Percentiles rank a stretch among this genome's conserved stretches.
These are phyloP conservation scores for Chondrus crispus DNA, from an alignment of 23 red algal genomes.

Conservation along the genomic window DNA sequence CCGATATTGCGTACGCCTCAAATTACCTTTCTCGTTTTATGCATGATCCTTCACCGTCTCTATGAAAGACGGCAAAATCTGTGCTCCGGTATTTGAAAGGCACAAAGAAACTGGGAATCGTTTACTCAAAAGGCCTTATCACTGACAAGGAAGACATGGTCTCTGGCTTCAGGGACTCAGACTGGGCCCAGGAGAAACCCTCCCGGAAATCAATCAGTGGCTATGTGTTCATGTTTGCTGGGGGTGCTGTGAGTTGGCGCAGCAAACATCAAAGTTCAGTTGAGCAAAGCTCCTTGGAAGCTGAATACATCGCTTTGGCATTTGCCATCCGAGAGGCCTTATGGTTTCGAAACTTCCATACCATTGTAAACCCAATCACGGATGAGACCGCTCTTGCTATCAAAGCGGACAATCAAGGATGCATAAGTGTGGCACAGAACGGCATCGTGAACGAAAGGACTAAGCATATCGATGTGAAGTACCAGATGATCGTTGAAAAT, in stretches of 20 bases:
- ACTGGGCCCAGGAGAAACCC: neutral
- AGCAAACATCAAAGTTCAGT: too few species aligned
- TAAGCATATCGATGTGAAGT: too few species aligned
- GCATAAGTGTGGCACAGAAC: too few species aligned
- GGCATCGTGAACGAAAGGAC: too few species aligned
- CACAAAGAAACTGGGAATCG: neutral
- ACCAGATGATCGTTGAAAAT: too few species aligned
- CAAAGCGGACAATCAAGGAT: too few species aligned
- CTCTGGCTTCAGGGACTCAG: neutral
- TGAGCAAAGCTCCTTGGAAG: too few species aligned
- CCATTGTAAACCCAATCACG: too few species aligned
- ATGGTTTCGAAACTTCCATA: too few species aligned
- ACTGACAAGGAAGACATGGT: neutral
- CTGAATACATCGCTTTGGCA: too few species aligned
- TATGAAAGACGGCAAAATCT: neutral
- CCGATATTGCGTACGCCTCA: neutral
- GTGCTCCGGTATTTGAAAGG: conserved; percentile 1
- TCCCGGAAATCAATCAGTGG: neutral
- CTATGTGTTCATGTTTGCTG: neutral
- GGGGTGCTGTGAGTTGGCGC: neutral
- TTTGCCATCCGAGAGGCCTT: too few species aligned
- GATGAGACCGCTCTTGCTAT: too few species aligned
- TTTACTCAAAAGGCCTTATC: neutral
- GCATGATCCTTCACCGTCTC: neutral
- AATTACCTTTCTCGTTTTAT: neutral